These are phyloP conservation scores for Trichophyton equinum DNA, from an alignment of 2,329 filamentous ascomycete species.

Conservation along the genomic window DNA sequence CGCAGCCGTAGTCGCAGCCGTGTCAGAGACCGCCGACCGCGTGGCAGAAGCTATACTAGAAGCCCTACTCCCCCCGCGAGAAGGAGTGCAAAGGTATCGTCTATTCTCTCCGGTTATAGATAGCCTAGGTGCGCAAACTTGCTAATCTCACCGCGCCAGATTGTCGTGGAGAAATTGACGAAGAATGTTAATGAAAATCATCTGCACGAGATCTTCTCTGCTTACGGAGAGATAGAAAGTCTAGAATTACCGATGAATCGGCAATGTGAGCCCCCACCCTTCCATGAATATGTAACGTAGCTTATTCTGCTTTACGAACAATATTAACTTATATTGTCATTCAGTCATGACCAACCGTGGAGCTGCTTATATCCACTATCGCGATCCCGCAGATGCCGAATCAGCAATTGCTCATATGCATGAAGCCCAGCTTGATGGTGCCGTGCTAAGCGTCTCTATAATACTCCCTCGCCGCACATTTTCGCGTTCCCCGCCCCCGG, in stretches of 20 bases:
- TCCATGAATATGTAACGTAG: background rate
- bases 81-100: conserved; percentile 27
- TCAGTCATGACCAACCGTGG: conserved; percentile 79
- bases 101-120: background rate
- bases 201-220: conserved; percentile 79
- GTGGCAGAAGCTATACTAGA: conserved; percentile 27
- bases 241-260: conserved; percentile 83
- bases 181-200: conserved; percentile 89
- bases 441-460: conserved; percentile 73
- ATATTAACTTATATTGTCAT: background rate
- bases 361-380: conserved; percentile 82
- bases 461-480: conserved; percentile 74
- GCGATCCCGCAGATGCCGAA: conserved; percentile 66
- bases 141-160: conserved; percentile 40
- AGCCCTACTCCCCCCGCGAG: conserved; percentile 20
- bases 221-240: conserved; percentile 74
- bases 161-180: conserved; percentile 89
- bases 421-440: conserved; percentile 83
- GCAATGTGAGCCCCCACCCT: conserved; percentile 45
- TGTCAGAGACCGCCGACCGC: conserved; percentile 22
- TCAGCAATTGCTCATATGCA: conserved; percentile 92
- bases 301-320: background rate
- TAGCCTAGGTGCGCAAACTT: background rate
- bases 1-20: conserved; percentile 31
- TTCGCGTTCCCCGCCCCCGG: conserved; percentile 62